phyloP scores from a whole-genome alignment of 2,329 filamentous ascomycete genomes.

The Neospermospora avenae region DNA sequence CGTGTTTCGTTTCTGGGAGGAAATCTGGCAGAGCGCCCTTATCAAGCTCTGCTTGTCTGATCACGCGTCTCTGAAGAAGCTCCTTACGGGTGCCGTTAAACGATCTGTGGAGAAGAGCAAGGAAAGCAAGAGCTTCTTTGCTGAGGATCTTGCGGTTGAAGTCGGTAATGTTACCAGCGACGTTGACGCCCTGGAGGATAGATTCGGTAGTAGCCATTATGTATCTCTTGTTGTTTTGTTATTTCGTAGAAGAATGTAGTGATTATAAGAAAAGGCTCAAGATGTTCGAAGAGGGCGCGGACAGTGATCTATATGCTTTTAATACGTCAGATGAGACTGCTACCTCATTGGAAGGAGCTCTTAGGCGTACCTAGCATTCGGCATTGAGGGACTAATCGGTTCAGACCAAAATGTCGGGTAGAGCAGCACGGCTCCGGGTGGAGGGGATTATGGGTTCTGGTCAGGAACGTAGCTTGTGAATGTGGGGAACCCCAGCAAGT shows the following conservation, averaged over 20 bases:
- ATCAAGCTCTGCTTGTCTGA: slow-evolving; percentile 90
- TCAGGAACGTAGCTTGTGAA: slow-evolving; percentile 24
- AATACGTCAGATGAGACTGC: slow-evolving; percentile 15
- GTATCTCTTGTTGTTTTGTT: slow-evolving; percentile 1
- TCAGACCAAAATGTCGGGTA: slow-evolving; percentile 9
- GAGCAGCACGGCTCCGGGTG: slow-evolving; percentile 23
- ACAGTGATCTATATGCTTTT: slow-evolving; percentile 13
- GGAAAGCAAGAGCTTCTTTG: slow-evolving; percentile 84
- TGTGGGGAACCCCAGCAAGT: slow-evolving; percentile 27
- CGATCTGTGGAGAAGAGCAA: slow-evolving; percentile 89
- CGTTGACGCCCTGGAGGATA: slow-evolving; percentile 82
- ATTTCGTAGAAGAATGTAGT: background rate
- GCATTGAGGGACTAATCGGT: slow-evolving; percentile 20
- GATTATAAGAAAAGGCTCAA: background rate
- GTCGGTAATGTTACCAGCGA: slow-evolving; percentile 76
- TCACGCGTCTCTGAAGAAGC: slow-evolving; percentile 79
- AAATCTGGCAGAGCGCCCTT: slow-evolving; percentile 87
- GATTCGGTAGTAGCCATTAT: slow-evolving; percentile 67
- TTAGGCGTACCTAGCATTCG: slow-evolving; percentile 7
- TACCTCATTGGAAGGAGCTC: slow-evolving; percentile 5
- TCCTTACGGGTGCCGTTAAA: slow-evolving; percentile 89
- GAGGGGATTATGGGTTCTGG: slow-evolving; percentile 20
- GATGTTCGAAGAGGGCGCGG: slow-evolving; percentile 6
- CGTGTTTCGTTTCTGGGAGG: slow-evolving; percentile 90
- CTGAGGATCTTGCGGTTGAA: slow-evolving; percentile 87